Percentiles rank a stretch among this genome's conserved stretches.
Evolutionary conservation across 129 eudicot genomes (phyloP).

Genomic region (Chrysanthemum makinoi): DNA sequence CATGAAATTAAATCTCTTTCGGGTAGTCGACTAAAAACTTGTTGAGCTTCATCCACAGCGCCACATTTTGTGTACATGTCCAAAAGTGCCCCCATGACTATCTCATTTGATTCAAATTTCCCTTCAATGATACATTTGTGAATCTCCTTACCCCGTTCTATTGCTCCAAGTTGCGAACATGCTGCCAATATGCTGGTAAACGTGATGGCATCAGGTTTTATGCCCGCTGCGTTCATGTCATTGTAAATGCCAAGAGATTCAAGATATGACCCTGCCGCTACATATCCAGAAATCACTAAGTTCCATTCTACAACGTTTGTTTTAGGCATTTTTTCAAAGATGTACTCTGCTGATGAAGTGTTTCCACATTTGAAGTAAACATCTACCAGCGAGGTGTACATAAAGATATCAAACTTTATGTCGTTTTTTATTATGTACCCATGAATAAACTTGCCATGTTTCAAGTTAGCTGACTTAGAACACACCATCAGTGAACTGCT

Average conservation of each 20-base stretch:
- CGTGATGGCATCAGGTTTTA: background rate
- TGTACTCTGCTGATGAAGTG: background rate
- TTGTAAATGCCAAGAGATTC: background rate
- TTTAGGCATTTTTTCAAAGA: background rate
- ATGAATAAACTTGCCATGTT: background rate
- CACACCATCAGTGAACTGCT: background rate
- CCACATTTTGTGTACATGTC: background rate
- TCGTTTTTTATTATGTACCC: background rate
- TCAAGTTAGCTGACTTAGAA: background rate
- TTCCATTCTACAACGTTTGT: background rate
- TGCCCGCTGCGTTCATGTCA: background rate
- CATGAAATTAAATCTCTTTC: background rate
- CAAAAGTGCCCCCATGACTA: background rate
- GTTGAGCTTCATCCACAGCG: background rate
- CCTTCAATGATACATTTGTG: background rate
- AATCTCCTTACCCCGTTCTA: background rate
- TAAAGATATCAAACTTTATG: background rate
- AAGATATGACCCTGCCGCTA: background rate
- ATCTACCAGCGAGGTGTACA: background rate
- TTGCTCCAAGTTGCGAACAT: background rate
- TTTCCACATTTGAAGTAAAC: too few relatives aligned
- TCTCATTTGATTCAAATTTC: background rate
- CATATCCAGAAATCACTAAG: background rate
- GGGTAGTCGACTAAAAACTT: too few relatives aligned
- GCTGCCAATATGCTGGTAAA: slow-evolving; percentile 1